Evolutionary conservation across 2,329 filamentous ascomycete genomes (phyloP).

Genomic region (Trichoderma sp.): DNA sequence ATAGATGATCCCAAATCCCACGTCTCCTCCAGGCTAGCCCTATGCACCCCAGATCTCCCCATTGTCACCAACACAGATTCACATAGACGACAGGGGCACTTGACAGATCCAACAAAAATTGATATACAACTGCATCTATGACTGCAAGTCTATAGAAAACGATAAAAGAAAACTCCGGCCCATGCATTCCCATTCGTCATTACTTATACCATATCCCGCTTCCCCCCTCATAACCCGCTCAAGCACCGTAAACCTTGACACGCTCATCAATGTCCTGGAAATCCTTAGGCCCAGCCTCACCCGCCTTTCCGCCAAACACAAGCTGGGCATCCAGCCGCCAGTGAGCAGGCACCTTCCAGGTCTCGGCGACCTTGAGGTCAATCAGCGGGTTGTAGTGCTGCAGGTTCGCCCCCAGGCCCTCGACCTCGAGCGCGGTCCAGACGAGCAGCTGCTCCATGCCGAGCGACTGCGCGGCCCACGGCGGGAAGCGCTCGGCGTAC

Average conservation of each 20-base stretch:
- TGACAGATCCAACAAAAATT: too few species aligned
- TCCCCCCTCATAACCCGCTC: conserved; percentile 22
- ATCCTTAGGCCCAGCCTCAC: conserved; percentile 62
- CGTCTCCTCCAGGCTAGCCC: too few species aligned
- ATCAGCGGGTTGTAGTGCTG: conserved; percentile 93
- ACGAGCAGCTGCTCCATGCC: conserved; percentile 78
- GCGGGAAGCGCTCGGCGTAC: conserved; percentile 79
- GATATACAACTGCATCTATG: conserved; percentile 13
- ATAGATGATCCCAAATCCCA: too few species aligned
- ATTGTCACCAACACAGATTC: background rate
- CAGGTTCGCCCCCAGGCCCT: conserved; percentile 84
- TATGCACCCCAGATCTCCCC: too few species aligned
- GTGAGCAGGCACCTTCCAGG: conserved; percentile 69
- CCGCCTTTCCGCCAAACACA: conserved; percentile 72
- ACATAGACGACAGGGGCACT: background rate
- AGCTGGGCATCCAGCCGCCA: conserved; percentile 84
- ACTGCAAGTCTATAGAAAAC: conserved; percentile 13
- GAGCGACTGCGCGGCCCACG: conserved; percentile 74
- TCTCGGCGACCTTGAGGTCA: conserved; percentile 67
- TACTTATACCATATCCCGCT: too few species aligned
- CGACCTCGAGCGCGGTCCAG: conserved; percentile 81
- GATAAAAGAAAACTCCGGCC: conserved; percentile 14
- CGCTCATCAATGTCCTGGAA: conserved; percentile 67
- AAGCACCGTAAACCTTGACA: conserved; percentile 65
- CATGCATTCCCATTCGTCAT: conserved; percentile 13